These are phyloP conservation scores for Ceratocystis diversiconidia DNA, from an alignment of 2,329 filamentous ascomycete genomes.

Conservation along the genomic window DNA sequence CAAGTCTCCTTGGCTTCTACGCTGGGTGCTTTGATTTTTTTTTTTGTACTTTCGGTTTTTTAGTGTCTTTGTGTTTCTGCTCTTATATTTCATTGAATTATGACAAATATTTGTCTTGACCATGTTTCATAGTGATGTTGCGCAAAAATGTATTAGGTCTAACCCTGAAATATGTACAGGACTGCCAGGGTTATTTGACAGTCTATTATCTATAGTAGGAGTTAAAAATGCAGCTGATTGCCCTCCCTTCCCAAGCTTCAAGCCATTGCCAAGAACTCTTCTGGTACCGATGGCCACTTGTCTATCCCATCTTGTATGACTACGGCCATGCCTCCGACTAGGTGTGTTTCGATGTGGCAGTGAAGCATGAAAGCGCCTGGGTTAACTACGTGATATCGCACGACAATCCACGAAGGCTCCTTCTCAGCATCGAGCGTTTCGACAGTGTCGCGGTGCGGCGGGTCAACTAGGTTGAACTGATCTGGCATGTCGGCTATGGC, in stretches of 20 bases:
- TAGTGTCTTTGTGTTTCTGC: not conserved
- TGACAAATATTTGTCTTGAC: not conserved
- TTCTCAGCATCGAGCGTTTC: constrained; percentile 11
- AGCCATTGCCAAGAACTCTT: constrained; percentile 24
- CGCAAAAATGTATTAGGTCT: not conserved
- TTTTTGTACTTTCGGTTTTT: constrained; percentile 11
- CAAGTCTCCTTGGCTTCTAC: not conserved
- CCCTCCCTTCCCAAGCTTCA: not conserved
- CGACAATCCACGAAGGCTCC: constrained; percentile 30
- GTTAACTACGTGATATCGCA: constrained; percentile 39
- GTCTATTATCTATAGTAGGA: too few species aligned
- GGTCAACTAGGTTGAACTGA: constrained; percentile 42
- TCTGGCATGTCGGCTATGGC: constrained; percentile 33
- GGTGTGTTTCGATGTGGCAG: constrained; percentile 41
- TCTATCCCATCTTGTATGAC: constrained; percentile 36
- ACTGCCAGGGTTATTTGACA: not conserved
- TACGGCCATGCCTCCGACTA: constrained; percentile 41
- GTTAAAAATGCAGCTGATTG: too few species aligned
- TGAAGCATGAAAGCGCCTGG: constrained; percentile 42
- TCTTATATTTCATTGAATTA: constrained; percentile 6
- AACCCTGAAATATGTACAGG: not conserved
- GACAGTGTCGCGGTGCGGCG: constrained; percentile 37
- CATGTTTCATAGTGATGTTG: not conserved
- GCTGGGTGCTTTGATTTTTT: constrained; percentile 14
- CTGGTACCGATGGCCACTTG: constrained; percentile 30